Conservation (phyloP, 164 flowering plant species). For the Magnolia officinalis region DNA sequence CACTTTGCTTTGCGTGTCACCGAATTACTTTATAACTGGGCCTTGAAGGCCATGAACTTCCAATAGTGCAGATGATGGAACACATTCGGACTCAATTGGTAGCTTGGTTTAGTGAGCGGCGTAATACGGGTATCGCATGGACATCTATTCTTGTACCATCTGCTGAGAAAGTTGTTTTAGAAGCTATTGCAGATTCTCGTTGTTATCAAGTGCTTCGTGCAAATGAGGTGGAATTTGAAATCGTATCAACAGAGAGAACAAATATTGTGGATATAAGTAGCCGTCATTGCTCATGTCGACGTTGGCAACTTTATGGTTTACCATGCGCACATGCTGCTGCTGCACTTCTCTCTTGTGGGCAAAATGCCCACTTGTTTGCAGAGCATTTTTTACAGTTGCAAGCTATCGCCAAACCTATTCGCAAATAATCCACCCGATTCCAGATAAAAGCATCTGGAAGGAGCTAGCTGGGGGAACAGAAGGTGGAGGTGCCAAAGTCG, state of each 20-base stretch:
- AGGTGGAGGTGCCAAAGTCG: constrained; percentile 63
- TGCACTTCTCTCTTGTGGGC: constrained; percentile 76
- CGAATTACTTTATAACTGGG: constrained; percentile 46
- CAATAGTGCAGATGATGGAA: constrained; percentile 58
- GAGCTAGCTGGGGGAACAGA: constrained; percentile 65
- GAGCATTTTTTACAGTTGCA: constrained; percentile 45
- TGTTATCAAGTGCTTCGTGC: constrained; percentile 62
- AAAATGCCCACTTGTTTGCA: constrained; percentile 44
- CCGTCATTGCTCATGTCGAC: constrained; percentile 73
- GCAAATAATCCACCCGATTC: constrained; percentile 40
- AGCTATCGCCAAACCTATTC: constrained; percentile 49
- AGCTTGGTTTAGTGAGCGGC: constrained; percentile 44
- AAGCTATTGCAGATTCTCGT: constrained; percentile 51
- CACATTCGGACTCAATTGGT: constrained; percentile 42
- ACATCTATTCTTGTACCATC: constrained; percentile 48
- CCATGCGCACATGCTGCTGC: constrained; percentile 98
- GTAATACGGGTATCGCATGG: constrained; percentile 33
- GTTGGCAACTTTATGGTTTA: constrained; percentile 88
- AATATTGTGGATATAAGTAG: constrained; percentile 52
- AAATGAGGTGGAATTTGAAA: constrained; percentile 68
- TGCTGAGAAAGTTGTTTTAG: constrained; percentile 45
- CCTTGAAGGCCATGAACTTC: constrained; percentile 58
- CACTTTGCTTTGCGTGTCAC: constrained; percentile 77
- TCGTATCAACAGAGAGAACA: constrained; percentile 77
- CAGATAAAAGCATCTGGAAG: constrained; percentile 58